phyloP scores from a whole-genome alignment of 441 rosid species.

The Euphorbia celastroides region DNA sequence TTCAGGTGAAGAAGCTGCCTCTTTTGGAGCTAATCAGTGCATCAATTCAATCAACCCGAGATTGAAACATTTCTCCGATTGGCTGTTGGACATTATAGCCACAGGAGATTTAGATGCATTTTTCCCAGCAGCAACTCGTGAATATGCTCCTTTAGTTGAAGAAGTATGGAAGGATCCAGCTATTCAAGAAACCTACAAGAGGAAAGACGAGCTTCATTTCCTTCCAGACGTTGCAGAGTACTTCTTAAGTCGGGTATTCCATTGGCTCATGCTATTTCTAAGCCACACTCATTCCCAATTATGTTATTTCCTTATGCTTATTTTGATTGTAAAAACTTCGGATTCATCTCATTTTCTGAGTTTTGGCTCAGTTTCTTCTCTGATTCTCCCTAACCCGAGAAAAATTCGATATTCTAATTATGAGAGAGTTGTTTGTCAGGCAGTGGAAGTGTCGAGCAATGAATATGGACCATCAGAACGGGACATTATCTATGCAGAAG shows the following conservation, averaged over 20 bases:
- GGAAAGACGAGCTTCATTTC: slow-evolving; percentile 93
- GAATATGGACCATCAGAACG: slow-evolving; percentile 94
- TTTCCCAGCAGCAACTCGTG: slow-evolving; percentile 99
- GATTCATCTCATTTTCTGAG: background rate
- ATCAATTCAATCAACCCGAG: slow-evolving; percentile 82
- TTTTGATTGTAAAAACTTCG: background rate
- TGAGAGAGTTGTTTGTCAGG: slow-evolving; percentile 42
- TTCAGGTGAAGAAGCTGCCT: slow-evolving; percentile 49
- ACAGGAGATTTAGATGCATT: slow-evolving; percentile 97
- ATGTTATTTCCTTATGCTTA: background rate
- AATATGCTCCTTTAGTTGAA: slow-evolving; percentile 96
- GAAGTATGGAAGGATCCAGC: slow-evolving; percentile 99
- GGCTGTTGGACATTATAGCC: slow-evolving; percentile 98
- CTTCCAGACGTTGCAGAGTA: slow-evolving; percentile 94
- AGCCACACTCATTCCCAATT: background rate
- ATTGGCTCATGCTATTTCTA: background rate
- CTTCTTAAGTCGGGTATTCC: slow-evolving; percentile 84
- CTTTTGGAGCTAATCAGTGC: slow-evolving; percentile 39
- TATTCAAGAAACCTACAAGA: slow-evolving; percentile 75
- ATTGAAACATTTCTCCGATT: slow-evolving; percentile 96
- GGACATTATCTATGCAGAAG: slow-evolving; percentile 96
- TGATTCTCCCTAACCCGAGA: background rate
- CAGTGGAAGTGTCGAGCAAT: slow-evolving; percentile 94
- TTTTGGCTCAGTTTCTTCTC: background rate
- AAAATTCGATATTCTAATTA: slow-evolving; percentile 2